Percentiles rank a stretch among this genome's conserved stretches.
Conservation (phyloP, 2,329 filamentous ascomycete genomes). For the Aspergillus arachidicola region DNA sequence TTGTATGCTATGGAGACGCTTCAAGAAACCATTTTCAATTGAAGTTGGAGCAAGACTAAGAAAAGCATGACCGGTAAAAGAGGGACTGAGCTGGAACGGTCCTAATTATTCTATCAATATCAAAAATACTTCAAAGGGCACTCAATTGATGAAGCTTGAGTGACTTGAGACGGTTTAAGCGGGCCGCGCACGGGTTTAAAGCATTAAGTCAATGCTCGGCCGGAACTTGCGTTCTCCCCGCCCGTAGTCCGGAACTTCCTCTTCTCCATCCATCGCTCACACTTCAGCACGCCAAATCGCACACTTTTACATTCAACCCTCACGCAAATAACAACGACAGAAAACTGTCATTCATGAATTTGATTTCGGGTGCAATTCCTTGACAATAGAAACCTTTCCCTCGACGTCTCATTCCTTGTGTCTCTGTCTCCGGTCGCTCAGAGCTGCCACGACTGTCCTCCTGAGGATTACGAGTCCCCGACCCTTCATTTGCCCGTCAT, state of each 20-base stretch:
- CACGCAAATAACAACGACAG: conserved; percentile 6
- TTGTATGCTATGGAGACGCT: background rate
- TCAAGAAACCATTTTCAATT: background rate
- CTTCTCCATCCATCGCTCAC: conserved; percentile 26
- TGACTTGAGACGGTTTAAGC: background rate
- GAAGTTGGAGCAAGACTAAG: background rate
- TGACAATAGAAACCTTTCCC: conserved; percentile 25
- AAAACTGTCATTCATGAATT: conserved; percentile 33
- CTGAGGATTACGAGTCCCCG: conserved; percentile 25
- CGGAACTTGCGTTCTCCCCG: conserved; percentile 36
- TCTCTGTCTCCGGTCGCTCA: conserved; percentile 23
- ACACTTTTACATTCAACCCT: conserved; percentile 3
- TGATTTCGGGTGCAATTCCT: conserved; percentile 23
- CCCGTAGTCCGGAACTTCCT: conserved; percentile 33
- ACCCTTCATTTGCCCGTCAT: conserved; percentile 40
- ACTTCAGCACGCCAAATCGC: conserved; percentile 13
- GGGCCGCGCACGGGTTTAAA: conserved; percentile 12
- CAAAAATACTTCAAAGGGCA: background rate
- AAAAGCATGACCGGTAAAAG: background rate
- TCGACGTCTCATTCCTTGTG: background rate
- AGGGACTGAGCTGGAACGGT: background rate
- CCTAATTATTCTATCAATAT: background rate
- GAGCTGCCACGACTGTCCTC: conserved; percentile 20
- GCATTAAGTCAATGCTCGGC: conserved; percentile 11
- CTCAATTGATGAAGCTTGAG: background rate